phyloP scores from a whole-genome alignment of 2,329 filamentous ascomycete genomes.

The Incumbomyces lentus region DNA sequence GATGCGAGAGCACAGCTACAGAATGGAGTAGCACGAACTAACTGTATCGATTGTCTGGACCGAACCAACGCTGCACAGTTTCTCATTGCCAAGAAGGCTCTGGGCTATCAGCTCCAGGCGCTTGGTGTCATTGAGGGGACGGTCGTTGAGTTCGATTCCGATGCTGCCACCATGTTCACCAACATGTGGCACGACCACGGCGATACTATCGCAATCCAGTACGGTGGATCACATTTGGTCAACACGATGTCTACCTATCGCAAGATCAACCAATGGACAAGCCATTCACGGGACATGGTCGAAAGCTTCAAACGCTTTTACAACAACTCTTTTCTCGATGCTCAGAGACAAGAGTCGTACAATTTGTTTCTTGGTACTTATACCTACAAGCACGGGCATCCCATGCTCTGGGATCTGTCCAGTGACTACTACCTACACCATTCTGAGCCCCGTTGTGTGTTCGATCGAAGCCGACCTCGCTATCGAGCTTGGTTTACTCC shows the following conservation, averaged over 20 bases:
- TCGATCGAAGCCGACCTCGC: conserved; percentile 50
- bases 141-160: conserved; percentile 81
- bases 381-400: conserved; percentile 73
- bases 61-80: conserved; percentile 97
- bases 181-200: conserved; percentile 98
- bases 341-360: conserved; percentile 95
- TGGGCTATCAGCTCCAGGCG: conserved; percentile 85
- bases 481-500: conserved; percentile 89
- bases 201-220: conserved; percentile 94
- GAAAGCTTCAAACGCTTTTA: conserved; percentile 99
- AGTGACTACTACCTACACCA: conserved; percentile 97
- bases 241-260: conserved; percentile 99
- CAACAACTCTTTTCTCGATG: conserved; percentile 95
- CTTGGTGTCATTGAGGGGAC: conserved; percentile 74
- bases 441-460: conserved; percentile 65
- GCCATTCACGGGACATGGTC: conserved; percentile 94
- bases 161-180: conserved; percentile 91
- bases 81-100: conserved; percentile 86
- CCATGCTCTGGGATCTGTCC: conserved; percentile 91
- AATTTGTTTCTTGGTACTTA: conserved; percentile 97
- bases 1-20: conserved; percentile 61
- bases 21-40: conserved; percentile 86
- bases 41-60: conserved; percentile 96
- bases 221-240: conserved; percentile 91
- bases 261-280: conserved; percentile 98